Conservation (phyloP, 2,329 filamentous ascomycete genomes). For the Colletotrichum ledebouriae region DNA sequence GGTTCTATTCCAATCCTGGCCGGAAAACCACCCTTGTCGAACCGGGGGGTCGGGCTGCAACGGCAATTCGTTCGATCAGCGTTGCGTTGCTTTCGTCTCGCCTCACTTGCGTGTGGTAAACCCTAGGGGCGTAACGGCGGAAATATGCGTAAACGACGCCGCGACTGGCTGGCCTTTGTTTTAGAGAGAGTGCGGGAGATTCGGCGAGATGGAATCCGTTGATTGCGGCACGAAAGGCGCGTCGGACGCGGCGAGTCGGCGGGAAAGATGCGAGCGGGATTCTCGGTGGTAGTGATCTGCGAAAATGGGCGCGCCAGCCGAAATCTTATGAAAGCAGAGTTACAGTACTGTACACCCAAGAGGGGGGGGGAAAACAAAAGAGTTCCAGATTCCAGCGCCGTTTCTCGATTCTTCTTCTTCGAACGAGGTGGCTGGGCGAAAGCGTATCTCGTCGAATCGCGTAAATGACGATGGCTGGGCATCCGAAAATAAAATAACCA, state of each 20-base stretch:
- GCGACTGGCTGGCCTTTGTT: too few species aligned
- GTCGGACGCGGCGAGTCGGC: too few species aligned
- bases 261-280: too few species aligned
- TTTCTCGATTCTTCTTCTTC: neutral
- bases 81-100: constrained; percentile 5
- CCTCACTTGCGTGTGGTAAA: neutral
- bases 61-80: constrained; percentile 14
- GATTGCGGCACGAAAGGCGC: too few species aligned
- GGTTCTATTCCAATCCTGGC: neutral
- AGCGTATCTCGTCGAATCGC: neutral
- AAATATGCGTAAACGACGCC: too few species aligned
- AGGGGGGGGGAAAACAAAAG: neutral
- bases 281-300: too few species aligned
- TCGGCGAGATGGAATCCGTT: too few species aligned
- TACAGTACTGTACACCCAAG: neutral
- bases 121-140: too few species aligned
- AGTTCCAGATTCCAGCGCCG: neutral
- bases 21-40: neutral
- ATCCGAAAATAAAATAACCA: neutral
- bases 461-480: constrained; percentile 39
- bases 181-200: too few species aligned
- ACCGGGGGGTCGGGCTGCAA: constrained; percentile 16
- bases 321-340: too few species aligned
- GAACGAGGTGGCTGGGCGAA: constrained; percentile 29
- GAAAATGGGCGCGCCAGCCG: too few species aligned